These are phyloP conservation scores for Fusarium denticulatum DNA, from an alignment of 2,329 filamentous ascomycete genomes.

Conservation along the genomic window DNA sequence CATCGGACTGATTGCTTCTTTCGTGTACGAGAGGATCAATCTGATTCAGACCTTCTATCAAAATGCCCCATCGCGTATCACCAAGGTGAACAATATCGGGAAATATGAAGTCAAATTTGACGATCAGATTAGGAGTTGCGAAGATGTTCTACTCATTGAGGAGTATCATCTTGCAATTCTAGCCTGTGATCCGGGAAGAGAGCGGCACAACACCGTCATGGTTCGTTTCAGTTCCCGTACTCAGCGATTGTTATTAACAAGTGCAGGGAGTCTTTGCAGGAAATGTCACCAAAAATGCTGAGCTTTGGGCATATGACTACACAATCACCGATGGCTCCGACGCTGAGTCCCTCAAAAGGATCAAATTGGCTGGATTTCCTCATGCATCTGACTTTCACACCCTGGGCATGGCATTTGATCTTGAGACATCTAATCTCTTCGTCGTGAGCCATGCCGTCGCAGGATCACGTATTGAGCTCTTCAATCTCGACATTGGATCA, in stretches of 20 bases:
- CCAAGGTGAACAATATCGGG: constrained; percentile 41
- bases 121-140: constrained; percentile 52
- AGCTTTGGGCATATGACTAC: constrained; percentile 53
- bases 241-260: background rate
- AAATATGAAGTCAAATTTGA: constrained; percentile 48
- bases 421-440: constrained; percentile 48
- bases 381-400: constrained; percentile 51
- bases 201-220: constrained; percentile 56
- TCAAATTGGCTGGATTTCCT: constrained; percentile 38
- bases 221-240: constrained; percentile 27
- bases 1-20: constrained; percentile 11
- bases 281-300: constrained; percentile 35
- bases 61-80: constrained; percentile 47
- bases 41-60: constrained; percentile 37
- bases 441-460: constrained; percentile 51
- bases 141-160: constrained; percentile 52
- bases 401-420: constrained; percentile 52
- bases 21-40: constrained; percentile 24
- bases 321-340: constrained; percentile 17
- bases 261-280: constrained; percentile 41
- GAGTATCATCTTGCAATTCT: constrained; percentile 49
- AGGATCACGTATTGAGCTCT: constrained; percentile 52
- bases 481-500: constrained; percentile 48
- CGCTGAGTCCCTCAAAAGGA: constrained; percentile 29
- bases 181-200: constrained; percentile 52